A percentile compares a stretch with the other conserved stretches of the same genome.
Evolutionary conservation across 139 green algal species (phyloP).

Genomic region (Nannochloris sp.): DNA sequence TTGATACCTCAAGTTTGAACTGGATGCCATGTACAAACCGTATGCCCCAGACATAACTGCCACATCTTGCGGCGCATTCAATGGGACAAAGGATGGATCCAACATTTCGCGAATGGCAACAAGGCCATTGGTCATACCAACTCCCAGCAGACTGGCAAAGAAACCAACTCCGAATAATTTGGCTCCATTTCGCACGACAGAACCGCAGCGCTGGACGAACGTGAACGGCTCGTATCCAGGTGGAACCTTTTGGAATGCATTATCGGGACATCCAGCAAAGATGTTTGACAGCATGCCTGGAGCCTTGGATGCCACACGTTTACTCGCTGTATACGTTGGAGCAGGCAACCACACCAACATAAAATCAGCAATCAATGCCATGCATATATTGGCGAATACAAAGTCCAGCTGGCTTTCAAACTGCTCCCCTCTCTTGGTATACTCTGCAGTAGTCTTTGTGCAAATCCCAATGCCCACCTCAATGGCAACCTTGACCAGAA

Average conservation of each 20-base stretch:
- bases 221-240: constrained; percentile 55
- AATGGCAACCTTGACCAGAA: constrained; percentile 78
- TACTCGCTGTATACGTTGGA: constrained; percentile 60
- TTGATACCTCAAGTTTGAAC: constrained; percentile 85
- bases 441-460: constrained; percentile 89
- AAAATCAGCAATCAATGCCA: constrained; percentile 97
- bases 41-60: constrained; percentile 71
- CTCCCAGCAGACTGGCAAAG: constrained; percentile 67
- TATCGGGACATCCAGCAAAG: constrained; percentile 84
- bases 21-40: constrained; percentile 90
- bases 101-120: constrained; percentile 44
- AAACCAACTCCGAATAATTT: constrained; percentile 89
- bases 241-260: constrained; percentile 81
- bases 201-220: constrained; percentile 60
- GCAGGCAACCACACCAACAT: constrained; percentile 98
- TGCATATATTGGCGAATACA: constrained; percentile 89
- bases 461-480: constrained; percentile 86
- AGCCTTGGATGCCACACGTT: constrained; percentile 1
- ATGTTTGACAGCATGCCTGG: constrained; percentile 28
- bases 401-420: constrained; percentile 85
- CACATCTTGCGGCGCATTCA: constrained; percentile 65
- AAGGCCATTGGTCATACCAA: constrained; percentile 83
- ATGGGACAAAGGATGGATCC: constrained; percentile 54
- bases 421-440: constrained; percentile 55
- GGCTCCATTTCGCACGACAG: constrained; percentile 73